phyloP scores from a whole-genome alignment of 257 asterid species.

The Cordia subcordata region DNA sequence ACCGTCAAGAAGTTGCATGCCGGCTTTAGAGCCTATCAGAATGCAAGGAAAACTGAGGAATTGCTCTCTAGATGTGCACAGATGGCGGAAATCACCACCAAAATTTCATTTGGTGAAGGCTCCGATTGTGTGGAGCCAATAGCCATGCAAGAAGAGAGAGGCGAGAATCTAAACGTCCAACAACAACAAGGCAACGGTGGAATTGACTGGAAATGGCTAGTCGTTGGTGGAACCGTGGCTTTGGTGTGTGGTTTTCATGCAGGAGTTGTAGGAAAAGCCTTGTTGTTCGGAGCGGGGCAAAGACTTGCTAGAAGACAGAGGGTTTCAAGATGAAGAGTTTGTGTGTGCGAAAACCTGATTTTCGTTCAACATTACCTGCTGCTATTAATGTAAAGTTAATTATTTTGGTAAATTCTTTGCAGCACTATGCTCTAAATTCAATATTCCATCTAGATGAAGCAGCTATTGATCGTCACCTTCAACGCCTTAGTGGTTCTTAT shows the following conservation, averaged over 20 bases:
- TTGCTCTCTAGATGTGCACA: constrained; percentile 31
- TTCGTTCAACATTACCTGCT: no score
- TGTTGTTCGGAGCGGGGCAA: constrained; percentile 71
- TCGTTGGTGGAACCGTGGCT: constrained; percentile 62
- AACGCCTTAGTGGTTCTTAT: no score
- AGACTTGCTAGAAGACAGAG: constrained; percentile 16
- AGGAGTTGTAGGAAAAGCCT: constrained; percentile 60
- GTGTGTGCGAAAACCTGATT: not conserved
- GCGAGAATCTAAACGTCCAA: not conserved
- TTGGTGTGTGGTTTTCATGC: constrained; percentile 63
- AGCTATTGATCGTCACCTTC: no score
- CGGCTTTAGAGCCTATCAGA: constrained; percentile 80
- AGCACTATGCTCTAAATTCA: no score
- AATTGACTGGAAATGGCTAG: constrained; percentile 41
- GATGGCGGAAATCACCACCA: constrained; percentile 39
- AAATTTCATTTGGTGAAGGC: constrained; percentile 21
- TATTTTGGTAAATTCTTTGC: no score
- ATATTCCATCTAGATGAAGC: no score
- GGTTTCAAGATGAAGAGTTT: not conserved
- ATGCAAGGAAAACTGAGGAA: constrained; percentile 25
- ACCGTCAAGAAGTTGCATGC: constrained; percentile 83
- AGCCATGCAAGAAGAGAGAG: constrained; percentile 7
- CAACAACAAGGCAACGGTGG: constrained; percentile 12
- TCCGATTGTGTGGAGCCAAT: constrained; percentile 4
- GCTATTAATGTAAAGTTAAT: no score